Conservation (phyloP, 805 yeast genomes). For the Wickerhamiella cacticola region DNA sequence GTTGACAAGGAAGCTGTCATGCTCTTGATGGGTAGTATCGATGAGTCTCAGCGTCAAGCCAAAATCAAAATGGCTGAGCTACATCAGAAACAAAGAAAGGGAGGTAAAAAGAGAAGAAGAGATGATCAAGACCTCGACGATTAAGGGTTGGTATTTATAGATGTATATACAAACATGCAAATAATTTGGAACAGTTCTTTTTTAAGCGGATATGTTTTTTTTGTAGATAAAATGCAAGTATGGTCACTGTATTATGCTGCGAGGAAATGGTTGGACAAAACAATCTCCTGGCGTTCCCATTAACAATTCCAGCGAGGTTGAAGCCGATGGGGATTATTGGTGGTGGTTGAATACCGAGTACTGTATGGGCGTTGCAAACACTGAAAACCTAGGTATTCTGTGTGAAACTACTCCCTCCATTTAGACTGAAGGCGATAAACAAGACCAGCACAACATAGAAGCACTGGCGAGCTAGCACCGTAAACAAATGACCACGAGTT, state of each 20-base stretch:
- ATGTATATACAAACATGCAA: not conserved
- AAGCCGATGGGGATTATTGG: no score
- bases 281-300: no score
- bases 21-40: slow-evolving; percentile 75
- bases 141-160: not conserved
- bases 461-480: slow-evolving; percentile 15
- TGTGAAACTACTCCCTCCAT: slow-evolving; percentile 3
- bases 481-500: slow-evolving; percentile 14
- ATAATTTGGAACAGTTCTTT: no score
- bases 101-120: slow-evolving; percentile 31
- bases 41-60: slow-evolving; percentile 83
- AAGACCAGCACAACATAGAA: slow-evolving; percentile 12
- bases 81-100: slow-evolving; percentile 38
- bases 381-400: no score
- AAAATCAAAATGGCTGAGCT: slow-evolving; percentile 62
- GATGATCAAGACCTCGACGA: slow-evolving; percentile 41
- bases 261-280: no score
- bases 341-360: no score
- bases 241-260: no score
- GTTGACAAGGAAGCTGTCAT: slow-evolving; percentile 67
- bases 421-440: slow-evolving; percentile 12
- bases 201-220: no score
- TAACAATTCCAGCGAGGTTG: no score
- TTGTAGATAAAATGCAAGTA: no score
- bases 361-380: no score